Evolutionary conservation across 768 basidiomycete genomes (phyloP), one percentile per base, ranked within the genome.

Genomic region (Phanerochaete sordida): DNA sequence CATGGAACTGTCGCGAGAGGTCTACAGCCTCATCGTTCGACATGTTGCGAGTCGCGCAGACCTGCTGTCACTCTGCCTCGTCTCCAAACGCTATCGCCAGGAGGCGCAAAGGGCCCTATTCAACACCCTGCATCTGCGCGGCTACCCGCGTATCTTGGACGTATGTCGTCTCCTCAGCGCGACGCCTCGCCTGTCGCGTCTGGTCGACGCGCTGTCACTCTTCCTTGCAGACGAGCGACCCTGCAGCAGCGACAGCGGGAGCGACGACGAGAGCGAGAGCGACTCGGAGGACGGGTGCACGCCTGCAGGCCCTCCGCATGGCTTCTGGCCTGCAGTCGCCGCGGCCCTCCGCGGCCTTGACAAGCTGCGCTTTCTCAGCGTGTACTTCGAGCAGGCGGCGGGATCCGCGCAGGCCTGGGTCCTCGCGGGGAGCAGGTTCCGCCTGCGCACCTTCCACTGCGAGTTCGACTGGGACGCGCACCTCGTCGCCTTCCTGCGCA

Each of bases 381-480:
- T 88, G 50, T 76, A 81, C 62, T 46, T 77, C 21, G 66, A 72
- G 28, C 64, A 58, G 35, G 67, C 64, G 13, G 54, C 62, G 19
- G 68, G 75, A 19, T 33, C 62, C 26, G 67, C 69, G 23, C 66
- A 69, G 13, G 72, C 77, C 1, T 78, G 77, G 77, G 72, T 78
- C 46, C 69, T 78, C 9, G 53, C 71, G 3, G 72, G 69, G 1
- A 79, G 77, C 59, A 69, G 72, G 0, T 88, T 88, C 64, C 81
- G 73, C 31, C 82, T 89, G n/a, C 78, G 73, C 33, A 77, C 75
- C 19, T 85, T 89, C 60, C 82, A 84, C 63, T 87, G 85, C 66
- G 87, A 88, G 67, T 76, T 89, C 45, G 77, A 80, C 61, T 89
- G 87, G 87, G 85, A 87, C 65, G 59, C 62, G 16, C 66, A 79